phyloP scores from a whole-genome alignment of 495 filamentous ascomycete species.

The Penicillium salamii region DNA sequence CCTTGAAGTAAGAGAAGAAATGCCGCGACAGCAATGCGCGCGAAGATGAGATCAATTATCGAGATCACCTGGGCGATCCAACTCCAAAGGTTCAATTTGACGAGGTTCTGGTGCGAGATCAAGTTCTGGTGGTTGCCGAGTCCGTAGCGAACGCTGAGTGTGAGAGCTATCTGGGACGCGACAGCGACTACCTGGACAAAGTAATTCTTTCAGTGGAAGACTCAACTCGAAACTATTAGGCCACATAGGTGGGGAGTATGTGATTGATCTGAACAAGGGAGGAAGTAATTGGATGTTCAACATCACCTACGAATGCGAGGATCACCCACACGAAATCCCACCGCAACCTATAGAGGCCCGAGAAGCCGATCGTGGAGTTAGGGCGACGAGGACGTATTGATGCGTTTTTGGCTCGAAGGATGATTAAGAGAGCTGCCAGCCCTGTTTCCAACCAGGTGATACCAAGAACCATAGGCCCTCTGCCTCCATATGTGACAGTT shows the following conservation, averaged over 20 bases:
- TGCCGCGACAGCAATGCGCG: too few species aligned
- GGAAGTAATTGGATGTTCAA: too few species aligned
- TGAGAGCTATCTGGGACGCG: too few species aligned
- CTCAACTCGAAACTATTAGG: too few species aligned
- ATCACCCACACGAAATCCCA: constrained; percentile 32
- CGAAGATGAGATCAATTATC: constrained; percentile 15
- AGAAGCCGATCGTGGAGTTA: not conserved
- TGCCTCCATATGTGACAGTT: constrained; percentile 15
- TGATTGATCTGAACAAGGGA: too few species aligned
- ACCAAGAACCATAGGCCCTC: constrained; percentile 23
- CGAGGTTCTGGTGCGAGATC: constrained; percentile 13
- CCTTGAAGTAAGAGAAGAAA: too few species aligned
- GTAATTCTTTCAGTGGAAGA: not conserved
- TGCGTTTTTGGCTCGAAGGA: constrained; percentile 25
- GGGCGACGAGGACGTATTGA: constrained; percentile 3
- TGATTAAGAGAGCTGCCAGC: constrained; percentile 20
- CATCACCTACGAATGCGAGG: constrained; percentile 21
- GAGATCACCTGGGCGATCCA: constrained; percentile 29
- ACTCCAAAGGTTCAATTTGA: constrained; percentile 26
- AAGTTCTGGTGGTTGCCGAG: constrained; percentile 26
- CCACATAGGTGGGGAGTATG: too few species aligned
- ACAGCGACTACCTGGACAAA: too few species aligned
- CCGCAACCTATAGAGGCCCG: constrained; percentile 17
- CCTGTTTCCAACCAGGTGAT: constrained; percentile 27
- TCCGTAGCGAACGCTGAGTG: constrained; percentile 2